These are phyloP conservation scores for Pseudocercospora musae DNA, from an alignment of 2,329 filamentous ascomycete genomes.

Conservation along the genomic window DNA sequence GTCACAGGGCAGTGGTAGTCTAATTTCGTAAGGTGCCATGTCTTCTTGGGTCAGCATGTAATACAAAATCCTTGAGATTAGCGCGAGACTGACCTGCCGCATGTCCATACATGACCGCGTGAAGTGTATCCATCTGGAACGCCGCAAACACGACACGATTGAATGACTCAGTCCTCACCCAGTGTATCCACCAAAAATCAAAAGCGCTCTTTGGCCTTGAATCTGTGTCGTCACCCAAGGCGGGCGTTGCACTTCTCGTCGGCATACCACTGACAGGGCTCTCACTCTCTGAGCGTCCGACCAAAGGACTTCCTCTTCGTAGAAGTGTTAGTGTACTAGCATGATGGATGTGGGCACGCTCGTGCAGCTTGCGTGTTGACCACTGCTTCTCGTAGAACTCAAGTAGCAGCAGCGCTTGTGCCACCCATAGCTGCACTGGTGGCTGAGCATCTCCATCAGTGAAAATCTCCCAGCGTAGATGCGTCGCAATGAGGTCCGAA, in stretches of 20 bases:
- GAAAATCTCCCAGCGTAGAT: slow-evolving; percentile 89
- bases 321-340: slow-evolving; percentile 90
- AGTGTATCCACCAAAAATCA: slow-evolving; percentile 74
- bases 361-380: slow-evolving; percentile 82
- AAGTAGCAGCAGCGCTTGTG: slow-evolving; percentile 79
- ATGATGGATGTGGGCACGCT: slow-evolving; percentile 91
- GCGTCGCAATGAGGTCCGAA: slow-evolving; percentile 83
- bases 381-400: slow-evolving; percentile 97
- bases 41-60: slow-evolving; percentile 52
- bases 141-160: slow-evolving; percentile 84
- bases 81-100: slow-evolving; percentile 43
- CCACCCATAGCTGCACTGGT: slow-evolving; percentile 89
- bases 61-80: background rate
- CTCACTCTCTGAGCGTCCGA: slow-evolving; percentile 77
- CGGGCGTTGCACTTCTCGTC: slow-evolving; percentile 17
- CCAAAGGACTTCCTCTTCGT: slow-evolving; percentile 83
- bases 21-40: slow-evolving; percentile 91
- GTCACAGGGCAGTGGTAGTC: slow-evolving; percentile 83
- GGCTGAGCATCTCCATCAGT: slow-evolving; percentile 82
- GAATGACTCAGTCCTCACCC: slow-evolving; percentile 89
- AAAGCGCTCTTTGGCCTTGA: slow-evolving; percentile 2
- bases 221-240: background rate
- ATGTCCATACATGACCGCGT: slow-evolving; percentile 95
- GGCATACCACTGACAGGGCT: slow-evolving; percentile 64
- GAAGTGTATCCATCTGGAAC: slow-evolving; percentile 88